A percentile compares a stretch with the other conserved stretches of the same genome.
Evolutionary conservation across 495 filamentous ascomycete species (phyloP).

Genomic region (Pyrenopolyporus hunteri): DNA sequence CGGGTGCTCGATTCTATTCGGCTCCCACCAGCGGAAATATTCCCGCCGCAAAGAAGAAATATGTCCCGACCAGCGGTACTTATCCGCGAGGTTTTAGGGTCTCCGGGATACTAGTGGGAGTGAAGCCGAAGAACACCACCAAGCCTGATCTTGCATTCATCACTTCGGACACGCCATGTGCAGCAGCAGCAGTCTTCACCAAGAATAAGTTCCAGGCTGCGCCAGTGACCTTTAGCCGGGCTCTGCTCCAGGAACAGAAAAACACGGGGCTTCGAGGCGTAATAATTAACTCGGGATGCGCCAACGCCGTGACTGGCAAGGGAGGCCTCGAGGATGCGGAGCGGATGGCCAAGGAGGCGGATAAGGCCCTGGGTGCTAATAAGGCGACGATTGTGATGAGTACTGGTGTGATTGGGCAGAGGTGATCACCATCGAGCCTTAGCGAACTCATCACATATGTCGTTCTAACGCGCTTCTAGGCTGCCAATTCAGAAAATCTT

Average conservation of each 20-base stretch:
- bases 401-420: slow-evolving; percentile 97
- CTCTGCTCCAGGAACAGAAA: slow-evolving; percentile 67
- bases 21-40: slow-evolving; percentile 66
- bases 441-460: neutral
- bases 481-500: slow-evolving; percentile 92
- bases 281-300: slow-evolving; percentile 94
- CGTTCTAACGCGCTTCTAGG: slow-evolving; percentile 46
- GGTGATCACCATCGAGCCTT: slow-evolving; percentile 51
- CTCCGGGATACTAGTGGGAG: slow-evolving; percentile 87
- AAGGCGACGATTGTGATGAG: slow-evolving; percentile 90
- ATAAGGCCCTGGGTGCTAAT: slow-evolving; percentile 68
- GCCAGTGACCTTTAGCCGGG: slow-evolving; percentile 81
- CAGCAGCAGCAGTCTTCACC: slow-evolving; percentile 94
- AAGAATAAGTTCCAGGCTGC: slow-evolving; percentile 98
- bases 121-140: slow-evolving; percentile 88
- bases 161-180: slow-evolving; percentile 83
- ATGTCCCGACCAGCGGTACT: slow-evolving; percentile 81
- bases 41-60: slow-evolving; percentile 79
- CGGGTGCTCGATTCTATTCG: slow-evolving; percentile 57
- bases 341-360: slow-evolving; percentile 79
- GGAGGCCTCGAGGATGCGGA: slow-evolving; percentile 87
- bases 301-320: slow-evolving; percentile 96
- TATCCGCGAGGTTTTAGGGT: slow-evolving; percentile 92
- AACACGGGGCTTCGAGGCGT: slow-evolving; percentile 79
- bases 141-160: slow-evolving; percentile 90